phyloP scores from a whole-genome alignment of 2,329 filamentous ascomycete species.

The Grosmannia clavigera region DNA sequence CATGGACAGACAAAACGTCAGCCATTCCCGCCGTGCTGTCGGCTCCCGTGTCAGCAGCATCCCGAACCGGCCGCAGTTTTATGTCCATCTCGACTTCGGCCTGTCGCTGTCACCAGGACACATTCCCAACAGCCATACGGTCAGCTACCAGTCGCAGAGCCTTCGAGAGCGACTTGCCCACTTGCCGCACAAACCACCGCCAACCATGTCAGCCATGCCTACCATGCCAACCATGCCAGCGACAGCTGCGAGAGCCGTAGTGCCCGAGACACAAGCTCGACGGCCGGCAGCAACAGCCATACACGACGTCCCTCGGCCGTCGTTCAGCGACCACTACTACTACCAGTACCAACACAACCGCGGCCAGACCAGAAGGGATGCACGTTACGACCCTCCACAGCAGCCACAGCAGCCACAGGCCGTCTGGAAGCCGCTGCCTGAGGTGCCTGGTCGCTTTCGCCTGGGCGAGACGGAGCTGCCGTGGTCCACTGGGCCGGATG shows the following conservation, averaged over 20 bases:
- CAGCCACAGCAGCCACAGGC: conserved; percentile 8
- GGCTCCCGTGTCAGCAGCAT: background rate
- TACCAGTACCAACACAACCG: conserved; percentile 12
- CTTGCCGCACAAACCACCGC: conserved; percentile 13
- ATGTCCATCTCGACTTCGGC: conserved; percentile 39
- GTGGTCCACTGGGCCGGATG: conserved; percentile 23
- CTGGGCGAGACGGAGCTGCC: conserved; percentile 36
- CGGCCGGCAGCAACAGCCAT: conserved; percentile 9
- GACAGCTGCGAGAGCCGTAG: background rate
- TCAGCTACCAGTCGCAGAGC: conserved; percentile 35
- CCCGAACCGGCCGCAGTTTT: conserved; percentile 26
- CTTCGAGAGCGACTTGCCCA: conserved; percentile 27
- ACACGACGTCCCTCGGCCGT: background rate
- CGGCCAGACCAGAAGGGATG: conserved; percentile 3
- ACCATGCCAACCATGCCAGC: background rate
- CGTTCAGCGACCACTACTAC: conserved; percentile 1
- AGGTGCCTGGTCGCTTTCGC: conserved; percentile 24
- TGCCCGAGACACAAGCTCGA: background rate
- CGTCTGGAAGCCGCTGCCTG: conserved; percentile 30
- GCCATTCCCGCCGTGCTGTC: background rate
- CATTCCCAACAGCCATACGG: conserved; percentile 28
- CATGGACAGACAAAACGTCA: background rate
- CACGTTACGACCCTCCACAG: conserved; percentile 7
- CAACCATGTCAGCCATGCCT: background rate
- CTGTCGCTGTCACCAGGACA: conserved; percentile 35